Conservation (phyloP, 331 rosid genomes). For the Spiraea crenata region DNA sequence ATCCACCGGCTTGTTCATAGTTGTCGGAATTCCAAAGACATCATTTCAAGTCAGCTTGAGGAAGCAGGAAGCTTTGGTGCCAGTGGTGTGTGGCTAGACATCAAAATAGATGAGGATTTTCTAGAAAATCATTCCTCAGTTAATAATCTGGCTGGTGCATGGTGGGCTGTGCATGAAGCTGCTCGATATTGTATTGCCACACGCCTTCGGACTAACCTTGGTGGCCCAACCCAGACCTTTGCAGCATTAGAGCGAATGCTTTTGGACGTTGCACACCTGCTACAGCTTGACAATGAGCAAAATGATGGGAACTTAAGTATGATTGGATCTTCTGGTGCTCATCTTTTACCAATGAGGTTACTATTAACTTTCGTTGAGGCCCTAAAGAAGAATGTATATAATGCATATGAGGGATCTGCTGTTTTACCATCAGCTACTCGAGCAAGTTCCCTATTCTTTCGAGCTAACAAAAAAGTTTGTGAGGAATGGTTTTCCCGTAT, state of each 20-base stretch:
- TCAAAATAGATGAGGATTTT: conserved; percentile 69
- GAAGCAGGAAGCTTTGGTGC: conserved; percentile 57
- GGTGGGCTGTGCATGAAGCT: conserved; percentile 97
- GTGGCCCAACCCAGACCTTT: conserved; percentile 98
- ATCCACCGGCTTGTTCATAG: conserved; percentile 81
- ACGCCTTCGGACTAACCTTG: conserved; percentile 91
- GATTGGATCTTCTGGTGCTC: conserved; percentile 96
- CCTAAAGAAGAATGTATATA: conserved; percentile 88
- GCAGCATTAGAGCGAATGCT: conserved; percentile 96
- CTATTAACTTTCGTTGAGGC: conserved; percentile 89
- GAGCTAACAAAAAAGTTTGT: conserved; percentile 94
- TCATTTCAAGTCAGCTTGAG: conserved; percentile 55
- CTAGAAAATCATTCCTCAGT: conserved; percentile 70
- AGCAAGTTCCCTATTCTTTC: conserved; percentile 86
- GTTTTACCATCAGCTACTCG: conserved; percentile 71
- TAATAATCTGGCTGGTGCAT: conserved; percentile 85
- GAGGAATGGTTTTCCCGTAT: conserved; percentile 99
- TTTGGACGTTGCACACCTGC: conserved; percentile 76
- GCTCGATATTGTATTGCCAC: conserved; percentile 83
- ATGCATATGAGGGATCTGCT: conserved; percentile 94
- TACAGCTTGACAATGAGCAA: conserved; percentile 88
- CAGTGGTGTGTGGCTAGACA: conserved; percentile 61
- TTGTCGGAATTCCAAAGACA: conserved; percentile 68
- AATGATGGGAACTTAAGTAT: conserved; percentile 85
- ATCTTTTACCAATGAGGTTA: conserved; percentile 87